These are phyloP conservation scores for Begonia loranthoides DNA, from an alignment of 306 rosid genomes.

Conservation along the genomic window DNA sequence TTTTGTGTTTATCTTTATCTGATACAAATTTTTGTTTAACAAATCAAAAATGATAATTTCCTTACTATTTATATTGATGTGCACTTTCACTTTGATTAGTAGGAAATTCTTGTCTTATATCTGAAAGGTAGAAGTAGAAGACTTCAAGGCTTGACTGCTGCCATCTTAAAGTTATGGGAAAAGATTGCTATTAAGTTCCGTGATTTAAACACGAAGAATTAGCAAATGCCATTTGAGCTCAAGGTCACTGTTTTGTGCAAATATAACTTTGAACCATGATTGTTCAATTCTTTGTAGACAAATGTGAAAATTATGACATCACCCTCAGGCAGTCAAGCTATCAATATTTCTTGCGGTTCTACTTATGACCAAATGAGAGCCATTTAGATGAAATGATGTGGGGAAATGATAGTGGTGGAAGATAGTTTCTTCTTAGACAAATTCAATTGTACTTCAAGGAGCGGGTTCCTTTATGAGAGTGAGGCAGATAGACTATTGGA, in stretches of 20 bases:
- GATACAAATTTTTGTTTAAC: no score
- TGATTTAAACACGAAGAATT: conserved; percentile 34
- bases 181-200: conserved; percentile 49
- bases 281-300: no score
- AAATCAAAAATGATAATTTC: no score
- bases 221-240: conserved; percentile 34
- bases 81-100: not conserved
- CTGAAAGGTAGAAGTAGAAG: conserved; percentile 63
- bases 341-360: no score
- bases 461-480: conserved; percentile 58
- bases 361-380: conserved; percentile 15
- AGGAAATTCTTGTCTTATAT: conserved; percentile 9
- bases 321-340: no score
- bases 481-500: conserved; percentile 71
- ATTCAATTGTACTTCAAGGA: conserved; percentile 16
- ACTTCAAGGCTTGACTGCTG: conserved; percentile 44
- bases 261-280: no score
- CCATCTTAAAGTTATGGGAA: conserved; percentile 45
- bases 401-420: conserved; percentile 8
- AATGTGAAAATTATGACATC: no score
- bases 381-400: conserved; percentile 14
- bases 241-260: conserved; percentile 11
- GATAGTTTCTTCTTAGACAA: no score
- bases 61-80: no score
- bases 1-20: not conserved